Evolutionary conservation across 2,329 filamentous ascomycete species (phyloP).

Genomic region (Colletotrichum kahawae): DNA sequence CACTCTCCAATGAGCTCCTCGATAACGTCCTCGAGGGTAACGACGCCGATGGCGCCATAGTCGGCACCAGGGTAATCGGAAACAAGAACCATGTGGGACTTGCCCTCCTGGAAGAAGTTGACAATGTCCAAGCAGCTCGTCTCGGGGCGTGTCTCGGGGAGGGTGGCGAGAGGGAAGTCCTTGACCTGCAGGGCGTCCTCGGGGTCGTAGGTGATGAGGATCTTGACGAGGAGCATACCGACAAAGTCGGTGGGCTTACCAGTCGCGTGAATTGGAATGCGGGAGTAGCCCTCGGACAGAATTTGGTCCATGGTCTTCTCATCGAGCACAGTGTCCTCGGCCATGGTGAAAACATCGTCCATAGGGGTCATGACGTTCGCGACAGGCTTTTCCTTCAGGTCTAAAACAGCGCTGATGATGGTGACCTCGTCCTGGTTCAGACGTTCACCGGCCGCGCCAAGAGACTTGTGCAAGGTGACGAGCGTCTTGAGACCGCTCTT

Average conservation of each 20-base stretch:
- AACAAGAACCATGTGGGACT: conserved; percentile 97
- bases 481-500: conserved; percentile 97
- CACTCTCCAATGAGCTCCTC: conserved; percentile 98
- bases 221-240: conserved; percentile 98
- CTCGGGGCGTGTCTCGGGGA: conserved; percentile 92
- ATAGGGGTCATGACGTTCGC: conserved; percentile 98
- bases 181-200: conserved; percentile 87
- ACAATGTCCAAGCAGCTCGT: conserved; percentile 98
- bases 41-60: conserved; percentile 87
- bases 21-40: conserved; percentile 97
- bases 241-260: conserved; percentile 88
- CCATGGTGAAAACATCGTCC: conserved; percentile 95
- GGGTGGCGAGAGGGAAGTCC: conserved; percentile 90
- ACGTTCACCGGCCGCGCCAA: conserved; percentile 85
- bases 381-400: conserved; percentile 95
- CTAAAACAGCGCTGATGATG: conserved; percentile 95
- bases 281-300: conserved; percentile 89
- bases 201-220: conserved; percentile 97
- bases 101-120: conserved; percentile 99
- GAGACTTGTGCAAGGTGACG: conserved; percentile 90
- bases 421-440: conserved; percentile 98
- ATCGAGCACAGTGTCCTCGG: conserved; percentile 91
- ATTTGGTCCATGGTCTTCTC: conserved; percentile 95
- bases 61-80: conserved; percentile 90
- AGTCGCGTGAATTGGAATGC: conserved; percentile 91